Percentiles rank a stretch among this genome's conserved stretches.
Evolutionary conservation across 192 early-diverging fungal species (phyloP).

Genomic region (Phlyctochytrium bullatum): DNA sequence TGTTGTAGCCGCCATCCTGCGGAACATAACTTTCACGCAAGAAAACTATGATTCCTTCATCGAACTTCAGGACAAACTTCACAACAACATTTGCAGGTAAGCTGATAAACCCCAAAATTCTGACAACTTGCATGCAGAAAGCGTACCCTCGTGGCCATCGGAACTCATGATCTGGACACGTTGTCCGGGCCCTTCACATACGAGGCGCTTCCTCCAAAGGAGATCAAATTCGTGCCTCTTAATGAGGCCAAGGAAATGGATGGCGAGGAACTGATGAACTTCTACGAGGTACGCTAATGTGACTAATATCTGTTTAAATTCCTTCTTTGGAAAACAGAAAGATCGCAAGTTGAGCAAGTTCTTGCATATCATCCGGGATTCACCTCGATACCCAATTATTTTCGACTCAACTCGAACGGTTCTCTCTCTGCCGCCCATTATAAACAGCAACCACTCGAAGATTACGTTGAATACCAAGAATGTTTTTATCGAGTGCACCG

Average conservation of each 20-base stretch:
- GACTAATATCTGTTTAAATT: slow-evolving; percentile 4
- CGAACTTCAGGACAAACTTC: slow-evolving; percentile 97
- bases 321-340: slow-evolving; percentile 25
- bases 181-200: slow-evolving; percentile 93
- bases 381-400: slow-evolving; percentile 88
- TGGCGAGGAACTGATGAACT: slow-evolving; percentile 83
- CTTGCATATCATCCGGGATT: slow-evolving; percentile 88
- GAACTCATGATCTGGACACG: slow-evolving; percentile 97
- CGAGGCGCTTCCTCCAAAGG: slow-evolving; percentile 83
- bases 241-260: slow-evolving; percentile 87
- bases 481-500: slow-evolving; percentile 97
- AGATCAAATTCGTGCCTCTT: slow-evolving; percentile 91
- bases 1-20: slow-evolving; percentile 87
- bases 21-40: slow-evolving; percentile 79
- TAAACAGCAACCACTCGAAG: slow-evolving; percentile 98
- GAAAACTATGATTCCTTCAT: slow-evolving; percentile 93
- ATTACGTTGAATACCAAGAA: slow-evolving; percentile 92
- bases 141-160: slow-evolving; percentile 92
- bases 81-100: slow-evolving; percentile 91
- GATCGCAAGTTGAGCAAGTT: slow-evolving; percentile 87
- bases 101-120: slow-evolving; percentile 1
- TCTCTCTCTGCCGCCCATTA: slow-evolving; percentile 95
- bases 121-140: slow-evolving; percentile 49
- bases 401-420: slow-evolving; percentile 81
- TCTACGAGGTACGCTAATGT: slow-evolving; percentile 65